Evolutionary conservation across 495 filamentous ascomycete genomes (phyloP), one percentile per base, ranked within the genome.

Genomic region (Astrocystis sublimbata): DNA sequence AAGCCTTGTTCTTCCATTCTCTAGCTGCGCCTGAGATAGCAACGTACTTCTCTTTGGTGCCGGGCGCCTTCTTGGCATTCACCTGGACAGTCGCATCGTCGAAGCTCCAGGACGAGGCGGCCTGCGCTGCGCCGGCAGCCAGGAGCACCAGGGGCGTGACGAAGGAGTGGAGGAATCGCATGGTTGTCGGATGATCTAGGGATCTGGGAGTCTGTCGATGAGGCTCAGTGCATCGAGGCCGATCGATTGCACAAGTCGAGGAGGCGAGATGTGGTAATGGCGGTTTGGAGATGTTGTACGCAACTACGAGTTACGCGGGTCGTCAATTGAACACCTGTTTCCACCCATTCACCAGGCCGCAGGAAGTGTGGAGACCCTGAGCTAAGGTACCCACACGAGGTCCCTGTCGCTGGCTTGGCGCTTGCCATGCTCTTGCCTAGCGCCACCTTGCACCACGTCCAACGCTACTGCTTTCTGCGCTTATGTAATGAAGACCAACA

Each of bases 31-130:
- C 1, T 17, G n/a, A 3, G 46, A 52, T 35, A 41, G 31, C 6
- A 62, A 68, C 81, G 42, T 83, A 93, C 91, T 88, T 86, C 75
- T 92, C 86, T 76, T 92, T 96, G 67, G 84, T 71, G 23, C 83
- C 85, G 58, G 76, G 88, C 21, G 83, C 86, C 79, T 92, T 77
- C 70, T 77, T 96, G 50, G 83, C 75, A 71, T 86, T 84, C 65
- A 97, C 82, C 57, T 86, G 84, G 73, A 97, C 76, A 68, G 86
- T 90, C 73, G 88, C 92, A 81, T 96, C 92, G 70, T 89, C 84
- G 74, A 94, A 94, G 19, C 86, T 84, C 92, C 92, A 97, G 30
- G 86, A 85, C 35, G 90, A 85, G 53, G 90, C 89, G 42, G 90
- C 88, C 60, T 80, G 74, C 67, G 69, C 77, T 65, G 74, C 70